Percentiles rank a stretch among this genome's conserved stretches.
Conservation (phyloP, 352 stramenopile species). For the Poterioochromonas sp. region DNA sequence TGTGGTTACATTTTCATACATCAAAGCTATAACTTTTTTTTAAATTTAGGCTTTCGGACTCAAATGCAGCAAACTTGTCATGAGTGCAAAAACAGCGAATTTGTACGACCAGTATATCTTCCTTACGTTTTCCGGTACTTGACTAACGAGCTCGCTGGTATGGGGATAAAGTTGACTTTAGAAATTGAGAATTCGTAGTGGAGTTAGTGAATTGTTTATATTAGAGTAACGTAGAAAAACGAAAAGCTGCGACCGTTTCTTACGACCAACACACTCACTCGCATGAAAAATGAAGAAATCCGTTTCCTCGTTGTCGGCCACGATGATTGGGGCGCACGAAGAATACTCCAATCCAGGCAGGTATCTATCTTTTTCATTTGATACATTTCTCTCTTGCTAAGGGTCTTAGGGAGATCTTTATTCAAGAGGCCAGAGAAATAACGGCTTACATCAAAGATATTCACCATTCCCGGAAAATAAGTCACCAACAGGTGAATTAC, state of each 20-base stretch:
- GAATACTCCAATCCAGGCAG: not conserved
- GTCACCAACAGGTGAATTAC: constrained; percentile 30
- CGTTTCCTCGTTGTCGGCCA: not conserved
- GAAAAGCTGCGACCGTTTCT: too few species aligned
- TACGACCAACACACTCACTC: too few species aligned
- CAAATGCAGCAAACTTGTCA: not conserved
- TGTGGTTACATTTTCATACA: not conserved
- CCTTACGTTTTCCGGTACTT: constrained; percentile 98
- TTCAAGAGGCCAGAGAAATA: constrained; percentile 13
- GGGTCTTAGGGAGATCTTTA: not conserved
- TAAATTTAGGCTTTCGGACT: constrained; percentile 12
- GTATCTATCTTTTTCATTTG: not conserved
- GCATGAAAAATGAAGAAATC: constrained; percentile 14
- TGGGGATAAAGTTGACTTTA: constrained; percentile 99
- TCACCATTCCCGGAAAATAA: constrained; percentile 26
- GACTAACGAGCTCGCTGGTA: constrained; percentile 95
- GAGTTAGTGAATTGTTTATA: too few species aligned
- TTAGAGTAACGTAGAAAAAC: too few species aligned
- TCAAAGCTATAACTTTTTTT: too few species aligned
- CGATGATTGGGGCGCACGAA: not conserved
- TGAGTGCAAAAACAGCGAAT: constrained; percentile 44
- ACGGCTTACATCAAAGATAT: not conserved
- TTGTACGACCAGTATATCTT: constrained; percentile 84
- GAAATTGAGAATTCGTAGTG: constrained; percentile 36
- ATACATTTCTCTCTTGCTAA: not conserved